A percentile compares a stretch with the other conserved stretches of the same genome.
Evolutionary conservation across 1,284 basidiomycete genomes (phyloP).

Genomic region (Heimioporus retisporus): DNA sequence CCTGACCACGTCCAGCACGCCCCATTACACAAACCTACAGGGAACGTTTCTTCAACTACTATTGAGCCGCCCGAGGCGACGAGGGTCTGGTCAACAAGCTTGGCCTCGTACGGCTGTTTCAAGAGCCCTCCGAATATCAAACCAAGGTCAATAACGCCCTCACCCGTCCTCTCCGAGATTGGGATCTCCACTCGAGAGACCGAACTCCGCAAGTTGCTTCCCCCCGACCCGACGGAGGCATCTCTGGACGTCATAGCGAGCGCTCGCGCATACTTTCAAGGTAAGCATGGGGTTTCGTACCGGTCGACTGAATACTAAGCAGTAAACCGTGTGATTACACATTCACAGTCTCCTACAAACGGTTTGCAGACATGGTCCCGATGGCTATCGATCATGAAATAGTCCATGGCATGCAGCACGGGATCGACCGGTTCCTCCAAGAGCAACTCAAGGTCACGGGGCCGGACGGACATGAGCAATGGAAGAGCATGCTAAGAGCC

Average conservation of each 20-base stretch:
- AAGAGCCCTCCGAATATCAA: no score
- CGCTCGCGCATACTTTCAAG: conserved; percentile 80
- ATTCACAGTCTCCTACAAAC: conserved; percentile 74
- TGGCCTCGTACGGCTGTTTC: neutral
- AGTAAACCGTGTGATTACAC: no score
- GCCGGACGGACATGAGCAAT: conserved; percentile 39
- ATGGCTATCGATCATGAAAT: conserved; percentile 73
- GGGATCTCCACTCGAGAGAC: conserved; percentile 53
- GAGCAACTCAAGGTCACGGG: conserved; percentile 56
- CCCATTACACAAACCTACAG: conserved; percentile 68
- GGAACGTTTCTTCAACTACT: conserved; percentile 64
- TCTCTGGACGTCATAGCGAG: conserved; percentile 76
- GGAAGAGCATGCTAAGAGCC: conserved; percentile 67
- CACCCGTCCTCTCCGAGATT: conserved; percentile 52
- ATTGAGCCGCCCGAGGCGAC: conserved; percentile 53
- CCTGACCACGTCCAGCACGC: conserved; percentile 67
- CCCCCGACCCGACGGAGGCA: conserved; percentile 62
- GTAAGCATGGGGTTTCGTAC: conserved; percentile 47
- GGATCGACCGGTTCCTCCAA: conserved; percentile 56
- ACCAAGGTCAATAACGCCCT: conserved; percentile 47
- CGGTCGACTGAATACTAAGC: no score
- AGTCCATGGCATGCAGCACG: conserved; percentile 55
- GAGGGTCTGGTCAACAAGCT: conserved; percentile 38
- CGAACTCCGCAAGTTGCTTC: conserved; percentile 64
- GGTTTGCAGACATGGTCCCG: conserved; percentile 72